Base-by-base conservation (phyloP, 495 filamentous ascomycete species). In the Daldinia vernicosa region DNA sequence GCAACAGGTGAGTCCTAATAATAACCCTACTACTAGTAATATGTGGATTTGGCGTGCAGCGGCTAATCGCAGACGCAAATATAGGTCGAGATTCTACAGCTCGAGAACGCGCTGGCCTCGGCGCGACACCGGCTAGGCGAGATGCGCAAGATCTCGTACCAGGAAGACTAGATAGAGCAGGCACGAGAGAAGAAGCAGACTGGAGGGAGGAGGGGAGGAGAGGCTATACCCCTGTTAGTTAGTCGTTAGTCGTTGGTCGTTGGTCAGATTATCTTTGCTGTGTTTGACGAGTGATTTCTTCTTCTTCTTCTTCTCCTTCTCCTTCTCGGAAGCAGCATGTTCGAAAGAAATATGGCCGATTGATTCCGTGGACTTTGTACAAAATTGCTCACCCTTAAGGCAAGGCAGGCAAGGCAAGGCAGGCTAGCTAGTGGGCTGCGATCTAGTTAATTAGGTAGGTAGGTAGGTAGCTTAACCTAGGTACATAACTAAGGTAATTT, bases 91-190 rank as follows among this genome's bases (percentile, higher is more conserved):
- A 98, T 99, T 54, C 86, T 98, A 40, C 93, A 98, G 82, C 87
- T 99, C 55, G 95, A 98, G 82, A 98, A 98, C 78, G 82, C 85
- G 60, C 85, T 99, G 28, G 82, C 88, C n/a, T 85, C 90, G 33
- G 95, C 95, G 19, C 85, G 95, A 70, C 88, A 91, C 75, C 84
- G 94, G 55, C 82, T 99, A 39, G 95, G 95, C 65, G 95, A 99
- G 84, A 98, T 99, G 96, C 89, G 95, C 80, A 99, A 98, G 89
- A 92, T 98, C 51, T 95, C 92, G 1, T 99, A 99, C 83, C 93
- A 92, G 71, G 93, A 97, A 76, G 92, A 97, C 53, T 84, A 79
- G 59, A 12, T 84, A 79, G 59, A 12, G 22, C 6, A 32, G 3
- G 9, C 4, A 35, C 33, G 33, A 63, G 22, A 9, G 26, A 9